Evolutionary conservation across 345 rosid species (phyloP).

Genomic region (Brassica incana): DNA sequence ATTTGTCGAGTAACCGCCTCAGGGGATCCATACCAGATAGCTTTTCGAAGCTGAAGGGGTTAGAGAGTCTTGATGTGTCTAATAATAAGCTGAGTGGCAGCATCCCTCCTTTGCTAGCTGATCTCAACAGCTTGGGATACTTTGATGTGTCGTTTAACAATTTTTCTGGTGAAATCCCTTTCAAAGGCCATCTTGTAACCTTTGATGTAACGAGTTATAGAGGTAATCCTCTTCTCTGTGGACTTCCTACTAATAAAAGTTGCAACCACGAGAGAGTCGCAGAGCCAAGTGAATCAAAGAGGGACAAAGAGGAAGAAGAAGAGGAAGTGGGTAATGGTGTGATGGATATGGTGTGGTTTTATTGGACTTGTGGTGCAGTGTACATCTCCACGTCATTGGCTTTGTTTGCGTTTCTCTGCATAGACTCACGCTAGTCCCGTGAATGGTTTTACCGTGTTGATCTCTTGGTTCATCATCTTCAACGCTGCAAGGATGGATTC

Average conservation of each 20-base stretch:
- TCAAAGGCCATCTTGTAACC: conserved; percentile 18
- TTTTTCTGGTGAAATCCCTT: conserved; percentile 70
- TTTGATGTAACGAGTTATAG: conserved; percentile 1
- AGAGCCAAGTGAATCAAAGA: neutral
- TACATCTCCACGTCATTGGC: neutral
- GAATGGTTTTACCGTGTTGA: conserved; percentile 30
- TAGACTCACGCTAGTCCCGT: conserved; percentile 20
- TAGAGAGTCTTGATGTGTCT: conserved; percentile 54
- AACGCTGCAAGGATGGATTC: neutral
- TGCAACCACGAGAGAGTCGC: neutral
- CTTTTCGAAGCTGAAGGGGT: conserved; percentile 47
- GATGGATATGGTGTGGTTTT: conserved; percentile 29
- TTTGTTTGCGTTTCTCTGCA: neutral
- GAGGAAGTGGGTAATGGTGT: conserved; percentile 1
- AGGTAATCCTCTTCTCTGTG: conserved; percentile 19
- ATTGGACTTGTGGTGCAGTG: conserved; percentile 28
- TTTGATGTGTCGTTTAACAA: conserved; percentile 62
- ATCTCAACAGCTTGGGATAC: conserved; percentile 44
- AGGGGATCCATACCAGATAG: conserved; percentile 59
- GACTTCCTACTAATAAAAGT: conserved; percentile 22
- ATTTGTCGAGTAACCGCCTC: conserved; percentile 50
- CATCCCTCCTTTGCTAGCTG: conserved; percentile 57
- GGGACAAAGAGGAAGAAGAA: neutral
- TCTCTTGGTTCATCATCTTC: conserved; percentile 10
- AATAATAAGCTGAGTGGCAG: conserved; percentile 55